Evolutionary conservation across 1,284 basidiomycete species (phyloP), one percentile per base, ranked within the genome.

Genomic region (Trametes hirsuta): DNA sequence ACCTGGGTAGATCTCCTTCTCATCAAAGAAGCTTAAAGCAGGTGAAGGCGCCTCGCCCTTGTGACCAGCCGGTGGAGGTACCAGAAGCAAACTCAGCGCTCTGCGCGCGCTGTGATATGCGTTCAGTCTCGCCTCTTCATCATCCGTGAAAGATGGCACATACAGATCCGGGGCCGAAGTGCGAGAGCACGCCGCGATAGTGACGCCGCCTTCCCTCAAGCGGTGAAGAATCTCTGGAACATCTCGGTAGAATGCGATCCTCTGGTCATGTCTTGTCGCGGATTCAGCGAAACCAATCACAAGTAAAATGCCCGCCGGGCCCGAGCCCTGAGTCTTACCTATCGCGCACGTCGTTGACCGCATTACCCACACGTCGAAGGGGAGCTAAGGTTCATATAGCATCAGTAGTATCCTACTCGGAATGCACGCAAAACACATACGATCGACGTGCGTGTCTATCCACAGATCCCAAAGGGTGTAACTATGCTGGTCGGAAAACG

Each of bases 391-490:
- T 59, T 74, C 64, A 74, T 61, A 25, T 34, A 40, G 48, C n/a
- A 22, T 35, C 18, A 22, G 12, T 35, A 62, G 10, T 6, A 21
- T 0, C 18, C 21, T 22, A 15, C 21, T 14, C 15, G 49, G n/a
- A n/a, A 12, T 12, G 44, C 34, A 15, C 36, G 47, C 14, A 18
- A 21, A 18, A 3, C 21, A 67, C 71, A 12, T 65, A 81, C 84
- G 80, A 56, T 78, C 75, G 55, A 86, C 77, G 70, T 90, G 84
- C n/a, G 84, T 87, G 70, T 93, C 90, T 45, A 94, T 87, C 90
- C 91, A 94, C 8, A 94, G 77, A 60, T 88, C 84, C 92, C 93
- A 95, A 1, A 94, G 77, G 0, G 92, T 94, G 71, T 90, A 94
- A 69, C 91, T 91, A 68, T 21, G 39, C 44, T 67, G 50, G 58